phyloP scores from a whole-genome alignment of 2,329 filamentous ascomycete species.

The Sphaerulina vaccinii region DNA sequence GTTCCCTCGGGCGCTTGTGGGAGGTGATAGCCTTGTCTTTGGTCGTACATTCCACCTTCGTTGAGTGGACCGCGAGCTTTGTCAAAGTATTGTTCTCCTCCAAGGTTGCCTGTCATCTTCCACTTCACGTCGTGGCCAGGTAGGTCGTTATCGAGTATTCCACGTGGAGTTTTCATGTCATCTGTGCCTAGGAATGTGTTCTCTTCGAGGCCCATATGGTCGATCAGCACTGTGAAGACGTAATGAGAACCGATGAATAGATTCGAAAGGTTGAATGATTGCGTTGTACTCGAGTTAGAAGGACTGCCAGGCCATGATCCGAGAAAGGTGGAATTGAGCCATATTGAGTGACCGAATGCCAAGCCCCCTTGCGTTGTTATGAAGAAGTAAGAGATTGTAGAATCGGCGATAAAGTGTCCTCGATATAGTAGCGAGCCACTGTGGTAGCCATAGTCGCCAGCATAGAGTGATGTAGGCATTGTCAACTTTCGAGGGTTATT shows the following conservation, averaged over 20 bases:
- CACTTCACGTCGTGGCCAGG: conserved; percentile 54
- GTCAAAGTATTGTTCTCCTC: conserved; percentile 63
- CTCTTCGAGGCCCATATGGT: conserved; percentile 71
- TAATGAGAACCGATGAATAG: conserved; percentile 55
- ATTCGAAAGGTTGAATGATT: conserved; percentile 58
- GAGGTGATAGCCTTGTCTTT: conserved; percentile 63
- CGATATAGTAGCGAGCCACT: conserved; percentile 68
- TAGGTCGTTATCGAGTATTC: conserved; percentile 62
- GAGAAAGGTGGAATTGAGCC: conserved; percentile 62
- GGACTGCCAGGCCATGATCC: conserved; percentile 63
- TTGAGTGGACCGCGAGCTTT: conserved; percentile 62
- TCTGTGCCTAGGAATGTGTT: conserved; percentile 61
- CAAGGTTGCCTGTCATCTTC: conserved; percentile 69
- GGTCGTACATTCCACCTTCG: conserved; percentile 63
- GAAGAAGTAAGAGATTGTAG: conserved; percentile 57
- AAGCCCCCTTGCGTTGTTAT: conserved; percentile 62
- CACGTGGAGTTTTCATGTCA: conserved; percentile 63
- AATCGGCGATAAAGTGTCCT: conserved; percentile 65
- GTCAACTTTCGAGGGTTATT: conserved; percentile 58
- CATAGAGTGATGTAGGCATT: conserved; percentile 65
- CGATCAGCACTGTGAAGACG: conserved; percentile 67
- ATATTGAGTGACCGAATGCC: conserved; percentile 67
- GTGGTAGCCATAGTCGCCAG: conserved; percentile 72
- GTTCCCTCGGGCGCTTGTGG: conserved; percentile 50
- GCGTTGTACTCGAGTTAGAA: conserved; percentile 50